Evolutionary conservation across 2,329 filamentous ascomycete species (phyloP), one percentile per base, ranked within the genome.

Genomic region (Penicillium fuscoglaucum): DNA sequence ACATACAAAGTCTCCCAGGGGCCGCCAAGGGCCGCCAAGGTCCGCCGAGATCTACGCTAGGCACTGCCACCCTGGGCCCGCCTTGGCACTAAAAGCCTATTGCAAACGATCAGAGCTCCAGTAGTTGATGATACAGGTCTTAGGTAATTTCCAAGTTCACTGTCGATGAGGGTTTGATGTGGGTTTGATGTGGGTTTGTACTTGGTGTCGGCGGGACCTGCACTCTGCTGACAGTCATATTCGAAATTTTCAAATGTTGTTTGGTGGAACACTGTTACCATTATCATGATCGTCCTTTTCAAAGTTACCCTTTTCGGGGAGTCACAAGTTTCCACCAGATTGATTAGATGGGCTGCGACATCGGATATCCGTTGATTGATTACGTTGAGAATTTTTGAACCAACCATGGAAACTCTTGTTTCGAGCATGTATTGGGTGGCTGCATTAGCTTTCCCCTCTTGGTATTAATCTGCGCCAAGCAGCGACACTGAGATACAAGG

Each of bases 331-430:
- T 53, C 39, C 15, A 7, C 28, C 29, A 13, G 29, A 10, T 10
- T 40, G 6, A 24, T 29, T 6, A 19, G 33, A 40, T 31, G 9
- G 37, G n/a, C 6, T 45, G 53, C 46, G 46, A 56, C 13, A 44
- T 56, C 53, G 46, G 53, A 51, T 37, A 48, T 37, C 24, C 21
- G 15, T 29, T 15, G 28, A 50, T 43, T 31, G 28, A 44, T 37
- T 28, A 21, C n/a, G 12, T 21, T 35, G 29, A 21, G 31, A 19
- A 7, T 52, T 44, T 24, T 10, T n/a, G 17, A 52, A 44, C 7
- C 7, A 39, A 39, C 48, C 24, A 28, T 45, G 43, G 17, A 45
- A 13, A 21, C 12, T 44, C 28, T 33, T 15, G 12, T 52, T 6
- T 19, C 29, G 13, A 52, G 6, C 21, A 17, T 24, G 37, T 24